Evolutionary conservation across 495 filamentous ascomycete genomes (phyloP), one percentile per base, ranked within the genome.

Genomic region (Penicillium longicatenatum): DNA sequence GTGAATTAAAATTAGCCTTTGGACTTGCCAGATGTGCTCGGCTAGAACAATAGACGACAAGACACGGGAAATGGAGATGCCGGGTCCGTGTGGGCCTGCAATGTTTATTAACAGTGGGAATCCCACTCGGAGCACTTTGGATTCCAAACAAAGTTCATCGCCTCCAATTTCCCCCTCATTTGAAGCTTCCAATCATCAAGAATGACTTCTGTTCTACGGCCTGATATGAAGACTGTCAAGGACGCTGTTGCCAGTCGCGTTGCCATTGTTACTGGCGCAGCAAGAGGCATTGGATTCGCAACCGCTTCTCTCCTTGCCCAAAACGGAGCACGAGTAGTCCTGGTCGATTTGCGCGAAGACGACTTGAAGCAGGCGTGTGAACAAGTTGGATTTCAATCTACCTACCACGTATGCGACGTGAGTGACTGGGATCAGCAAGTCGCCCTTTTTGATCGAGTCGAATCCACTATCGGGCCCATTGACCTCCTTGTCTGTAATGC

Each of bases 211-310:
- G 59, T 39, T 21, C 52, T 37, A 5, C 55, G 64, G 51, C 60
- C 64, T 7, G 55, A 17, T 37, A 20, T 17, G 11, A 54, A 57
- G 6, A 31, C 26, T 7, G 37, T 63, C 19, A 43, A 39, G 19
- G 11, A 30, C 16, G 7, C 39, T 4, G 24, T 59, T 7, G 22
- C 20, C 14, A 50, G 54, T 20, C 44, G 68, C 29, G 64, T 69
- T 20, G 67, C 64, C 49, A 65, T 75, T 10, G 60, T 76, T n/a
- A 69, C 71, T 22, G 74, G 74, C 8, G 65, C 70, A 10, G 72
- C 72, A 30, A 58, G 66, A 20, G 74, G 72, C 9, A 63, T 76
- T 20, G 72, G 72, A 4, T 71, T 75, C 45, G 62, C 60, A 29
- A 58, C 70, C 1, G 60, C 58, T 12, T 55, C 53, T 4, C 62